phyloP scores from a whole-genome alignment of 225 moss, liverwort and hornwort species.

The Pseudisothecium myosuroides region DNA sequence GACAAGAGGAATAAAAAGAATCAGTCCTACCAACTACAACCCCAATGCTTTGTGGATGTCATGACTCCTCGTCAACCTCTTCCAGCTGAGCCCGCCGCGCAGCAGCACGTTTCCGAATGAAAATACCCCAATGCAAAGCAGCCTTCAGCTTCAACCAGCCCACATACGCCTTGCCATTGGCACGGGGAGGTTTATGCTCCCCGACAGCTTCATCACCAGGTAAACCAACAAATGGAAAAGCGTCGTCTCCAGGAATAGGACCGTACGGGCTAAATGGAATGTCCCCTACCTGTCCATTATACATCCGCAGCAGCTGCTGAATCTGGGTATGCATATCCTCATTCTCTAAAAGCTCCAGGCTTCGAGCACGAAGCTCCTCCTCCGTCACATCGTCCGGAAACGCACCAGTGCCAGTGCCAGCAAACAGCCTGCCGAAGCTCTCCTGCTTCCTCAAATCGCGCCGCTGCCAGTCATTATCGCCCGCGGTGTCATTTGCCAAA shows the following conservation, averaged over 20 bases:
- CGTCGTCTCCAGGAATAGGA: neutral
- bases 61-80: neutral
- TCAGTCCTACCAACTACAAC: neutral
- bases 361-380: neutral
- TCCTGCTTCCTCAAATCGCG: neutral
- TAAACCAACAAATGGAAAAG: neutral
- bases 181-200: neutral
- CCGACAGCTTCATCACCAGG: neutral
- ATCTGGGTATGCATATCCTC: neutral
- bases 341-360: neutral
- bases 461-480: neutral
- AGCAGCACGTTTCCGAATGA: neutral
- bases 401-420: neutral
- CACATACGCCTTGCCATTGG: neutral
- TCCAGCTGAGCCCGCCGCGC: neutral
- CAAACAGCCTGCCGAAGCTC: neutral
- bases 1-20: neutral
- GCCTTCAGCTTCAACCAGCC: neutral
- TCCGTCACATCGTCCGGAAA: neutral
- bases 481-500: neutral
- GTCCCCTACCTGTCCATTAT: neutral
- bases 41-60: neutral
- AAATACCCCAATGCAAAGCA: neutral
- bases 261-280: neutral
- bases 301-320: neutral